Percentiles rank a stretch among this genome's conserved stretches.
Evolutionary conservation across 2,329 filamentous ascomycete genomes (phyloP).

Genomic region (Neophaeococcomyces mojaviensis): DNA sequence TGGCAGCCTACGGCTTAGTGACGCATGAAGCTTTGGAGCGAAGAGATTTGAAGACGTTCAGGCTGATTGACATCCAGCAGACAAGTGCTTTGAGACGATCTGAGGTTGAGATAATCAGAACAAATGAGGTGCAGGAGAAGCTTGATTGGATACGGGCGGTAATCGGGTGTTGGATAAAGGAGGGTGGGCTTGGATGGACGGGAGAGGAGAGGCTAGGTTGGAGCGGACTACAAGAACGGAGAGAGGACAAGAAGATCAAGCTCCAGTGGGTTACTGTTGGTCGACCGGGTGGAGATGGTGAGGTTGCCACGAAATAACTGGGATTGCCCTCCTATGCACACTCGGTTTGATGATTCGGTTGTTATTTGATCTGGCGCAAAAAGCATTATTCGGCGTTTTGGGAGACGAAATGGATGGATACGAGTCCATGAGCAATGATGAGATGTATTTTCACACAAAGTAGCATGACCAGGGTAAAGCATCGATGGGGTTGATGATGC

Average conservation of each 20-base stretch:
- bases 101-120: conserved; percentile 37
- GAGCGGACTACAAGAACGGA: conserved; percentile 32
- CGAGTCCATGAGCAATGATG: too few relatives aligned
- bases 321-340: too few relatives aligned
- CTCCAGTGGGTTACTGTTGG: conserved; percentile 47
- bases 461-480: too few relatives aligned
- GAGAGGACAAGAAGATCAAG: conserved; percentile 40
- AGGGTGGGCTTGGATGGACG: conserved; percentile 26
- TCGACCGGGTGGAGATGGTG: conserved; percentile 38
- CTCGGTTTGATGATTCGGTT: neutral
- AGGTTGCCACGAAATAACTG: too few relatives aligned
- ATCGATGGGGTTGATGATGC: too few relatives aligned
- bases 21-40: conserved; percentile 33
- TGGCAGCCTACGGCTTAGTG: conserved; percentile 34
- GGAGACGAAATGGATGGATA: too few relatives aligned
- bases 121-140: conserved; percentile 39
- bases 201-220: conserved; percentile 25
- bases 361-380: neutral
- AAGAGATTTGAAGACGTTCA: conserved; percentile 20
- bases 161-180: conserved; percentile 27
- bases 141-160: conserved; percentile 38
- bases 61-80: conserved; percentile 23
- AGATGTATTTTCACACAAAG: too few relatives aligned
- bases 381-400: too few relatives aligned
- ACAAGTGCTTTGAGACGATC: conserved; percentile 19